These are phyloP conservation scores for Aspergillus phoenicis DNA, from an alignment of 2,329 filamentous ascomycete species.

Conservation along the genomic window DNA sequence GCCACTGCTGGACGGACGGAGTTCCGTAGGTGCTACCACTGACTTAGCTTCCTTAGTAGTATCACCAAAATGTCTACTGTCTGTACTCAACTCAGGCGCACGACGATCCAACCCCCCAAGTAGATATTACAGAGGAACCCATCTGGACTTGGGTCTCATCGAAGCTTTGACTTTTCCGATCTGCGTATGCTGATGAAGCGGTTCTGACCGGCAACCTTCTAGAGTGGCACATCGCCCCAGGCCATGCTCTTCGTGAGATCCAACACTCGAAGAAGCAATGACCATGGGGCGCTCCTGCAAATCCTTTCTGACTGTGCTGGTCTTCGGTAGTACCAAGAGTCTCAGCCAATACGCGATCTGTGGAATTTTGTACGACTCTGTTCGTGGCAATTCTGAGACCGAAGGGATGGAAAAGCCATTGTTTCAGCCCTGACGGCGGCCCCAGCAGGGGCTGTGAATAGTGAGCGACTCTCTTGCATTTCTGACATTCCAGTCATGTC, in stretches of 20 bases:
- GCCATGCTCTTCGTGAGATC: neutral
- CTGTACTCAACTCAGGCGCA: neutral
- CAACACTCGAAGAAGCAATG: neutral
- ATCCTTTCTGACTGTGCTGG: conserved; percentile 4
- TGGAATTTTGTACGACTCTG: conserved; percentile 9
- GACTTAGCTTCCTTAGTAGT: neutral
- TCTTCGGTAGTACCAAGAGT: neutral
- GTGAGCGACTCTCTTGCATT: conserved; percentile 3
- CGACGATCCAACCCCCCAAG: conserved; percentile 6
- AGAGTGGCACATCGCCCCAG: neutral
- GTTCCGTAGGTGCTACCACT: neutral
- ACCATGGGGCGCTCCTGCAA: neutral
- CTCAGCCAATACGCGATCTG: neutral
- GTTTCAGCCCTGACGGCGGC: conserved; percentile 16
- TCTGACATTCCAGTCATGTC: conserved; percentile 11
- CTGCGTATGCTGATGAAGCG: neutral
- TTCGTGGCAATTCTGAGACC: conserved; percentile 22
- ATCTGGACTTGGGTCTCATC: conserved; percentile 7
- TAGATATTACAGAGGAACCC: neutral
- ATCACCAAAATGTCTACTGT: neutral
- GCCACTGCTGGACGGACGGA: neutral
- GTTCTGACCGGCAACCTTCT: neutral
- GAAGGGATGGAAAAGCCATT: conserved; percentile 19
- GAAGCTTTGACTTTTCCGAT: conserved; percentile 9
- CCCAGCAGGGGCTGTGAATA: neutral